Percentiles rank a stretch among this genome's conserved stretches.
Evolutionary conservation across 345 rosid species (phyloP).

Genomic region (Brassica juncea): DNA sequence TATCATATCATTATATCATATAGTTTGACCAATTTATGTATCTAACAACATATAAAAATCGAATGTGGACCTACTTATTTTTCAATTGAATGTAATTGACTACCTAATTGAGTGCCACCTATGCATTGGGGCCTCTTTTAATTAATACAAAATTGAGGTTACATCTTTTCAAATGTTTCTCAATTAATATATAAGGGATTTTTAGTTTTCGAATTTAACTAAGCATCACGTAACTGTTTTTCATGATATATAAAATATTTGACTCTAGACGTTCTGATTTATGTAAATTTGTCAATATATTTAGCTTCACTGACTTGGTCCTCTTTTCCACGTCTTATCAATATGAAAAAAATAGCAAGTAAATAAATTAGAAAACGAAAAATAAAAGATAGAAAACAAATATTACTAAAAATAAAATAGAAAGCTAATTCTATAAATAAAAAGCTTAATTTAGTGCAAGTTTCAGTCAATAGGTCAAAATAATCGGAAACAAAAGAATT

Average conservation of each 20-base stretch:
- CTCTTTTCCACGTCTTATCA: constrained; percentile 1
- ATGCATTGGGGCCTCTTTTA: too few relatives aligned
- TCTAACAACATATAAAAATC: too few relatives aligned
- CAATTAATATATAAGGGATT: too few relatives aligned
- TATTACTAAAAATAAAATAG: constrained; percentile 23
- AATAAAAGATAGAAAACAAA: background rate
- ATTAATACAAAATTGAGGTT: too few relatives aligned
- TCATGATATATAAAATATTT: background rate
- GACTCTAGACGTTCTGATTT: background rate
- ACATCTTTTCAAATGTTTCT: too few relatives aligned
- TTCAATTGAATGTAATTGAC: too few relatives aligned
- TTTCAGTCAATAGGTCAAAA: constrained; percentile 37
- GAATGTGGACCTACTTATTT: too few relatives aligned
- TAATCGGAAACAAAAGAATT: constrained; percentile 16
- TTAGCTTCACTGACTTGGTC: background rate
- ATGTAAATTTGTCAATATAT: background rate
- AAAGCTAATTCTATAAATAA: constrained; percentile 29
- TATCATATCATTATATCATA: too few relatives aligned
- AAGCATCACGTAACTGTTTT: constrained; percentile 35
- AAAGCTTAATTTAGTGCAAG: constrained; percentile 31
- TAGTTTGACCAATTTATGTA: too few relatives aligned
- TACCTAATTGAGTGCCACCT: too few relatives aligned
- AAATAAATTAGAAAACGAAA: constrained; percentile 13
- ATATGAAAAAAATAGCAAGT: constrained; percentile 14
- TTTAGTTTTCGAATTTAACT: background rate